A percentile compares a stretch with the other conserved stretches of the same genome.
These are phyloP conservation scores for Globisporangium nodosum DNA, from an alignment of 352 stramenopile genomes.

Conservation along the genomic window DNA sequence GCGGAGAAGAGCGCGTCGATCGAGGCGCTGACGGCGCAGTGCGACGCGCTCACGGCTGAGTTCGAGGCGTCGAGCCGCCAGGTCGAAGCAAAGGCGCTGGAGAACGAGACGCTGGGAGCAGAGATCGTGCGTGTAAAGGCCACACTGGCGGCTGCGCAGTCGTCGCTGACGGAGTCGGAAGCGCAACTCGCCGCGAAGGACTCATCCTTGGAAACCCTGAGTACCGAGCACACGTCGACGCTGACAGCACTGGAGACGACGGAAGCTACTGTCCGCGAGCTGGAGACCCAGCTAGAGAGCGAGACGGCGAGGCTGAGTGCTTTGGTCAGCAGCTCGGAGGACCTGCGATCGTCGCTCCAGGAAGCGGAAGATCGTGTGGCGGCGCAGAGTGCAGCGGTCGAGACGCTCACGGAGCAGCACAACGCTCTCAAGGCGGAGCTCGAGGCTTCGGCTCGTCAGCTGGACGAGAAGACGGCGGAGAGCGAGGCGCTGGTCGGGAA, in stretches of 20 bases:
- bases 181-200: background rate
- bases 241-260: background rate
- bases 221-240: background rate
- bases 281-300: background rate
- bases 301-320: background rate
- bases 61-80: background rate
- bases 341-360: background rate
- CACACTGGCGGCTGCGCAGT: background rate
- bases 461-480: background rate
- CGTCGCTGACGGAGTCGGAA: background rate
- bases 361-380: background rate
- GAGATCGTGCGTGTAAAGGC: background rate
- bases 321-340: background rate
- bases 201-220: background rate
- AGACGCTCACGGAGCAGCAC: background rate
- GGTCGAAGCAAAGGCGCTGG: background rate
- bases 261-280: background rate
- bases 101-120: background rate
- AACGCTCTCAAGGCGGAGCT: background rate
- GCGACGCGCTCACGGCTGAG: background rate
- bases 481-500: background rate
- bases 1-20: background rate
- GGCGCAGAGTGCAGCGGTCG: background rate
- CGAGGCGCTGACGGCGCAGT: constrained; percentile 1
- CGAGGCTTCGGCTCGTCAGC: background rate